Evolutionary conservation across 306 rosid genomes (phyloP).

Genomic region (Acacia crassicarpa): DNA sequence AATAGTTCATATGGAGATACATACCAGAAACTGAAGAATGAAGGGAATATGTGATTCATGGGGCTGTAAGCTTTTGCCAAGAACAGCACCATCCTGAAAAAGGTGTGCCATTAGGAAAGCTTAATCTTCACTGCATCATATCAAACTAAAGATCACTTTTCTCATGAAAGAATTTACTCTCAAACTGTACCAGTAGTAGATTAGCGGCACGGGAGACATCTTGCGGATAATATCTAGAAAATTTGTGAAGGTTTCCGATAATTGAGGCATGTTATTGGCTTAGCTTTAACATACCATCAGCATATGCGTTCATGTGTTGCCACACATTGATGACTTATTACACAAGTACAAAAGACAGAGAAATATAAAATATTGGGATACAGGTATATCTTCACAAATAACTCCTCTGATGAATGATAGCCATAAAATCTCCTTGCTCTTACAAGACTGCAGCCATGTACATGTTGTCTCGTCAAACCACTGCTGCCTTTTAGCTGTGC

Average conservation of each 20-base stretch:
- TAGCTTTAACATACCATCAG: slow-evolving; percentile 16
- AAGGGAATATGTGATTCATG: slow-evolving; percentile 95
- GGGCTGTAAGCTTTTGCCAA: slow-evolving; percentile 74
- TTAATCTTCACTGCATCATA: slow-evolving; percentile 10
- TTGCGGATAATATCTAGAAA: slow-evolving; percentile 82
- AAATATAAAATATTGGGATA: slow-evolving; percentile 51
- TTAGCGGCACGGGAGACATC: slow-evolving; percentile 89
- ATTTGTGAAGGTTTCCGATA: slow-evolving; percentile 61
- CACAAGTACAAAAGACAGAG: slow-evolving; percentile 22
- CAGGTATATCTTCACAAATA: slow-evolving; percentile 88
- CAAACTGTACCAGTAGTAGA: slow-evolving; percentile 72
- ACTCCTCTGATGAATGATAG: slow-evolving; percentile 81
- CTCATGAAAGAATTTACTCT: slow-evolving; percentile 20
- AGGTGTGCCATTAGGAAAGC: slow-evolving; percentile 12
- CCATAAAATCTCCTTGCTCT: slow-evolving; percentile 84
- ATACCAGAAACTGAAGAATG: slow-evolving; percentile 61
- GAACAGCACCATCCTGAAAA: slow-evolving; percentile 80
- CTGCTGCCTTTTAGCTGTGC: slow-evolving; percentile 70
- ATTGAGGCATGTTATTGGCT: slow-evolving; percentile 20
- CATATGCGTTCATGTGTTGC: slow-evolving; percentile 22
- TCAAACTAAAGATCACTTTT: slow-evolving; percentile 23
- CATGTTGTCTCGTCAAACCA: slow-evolving; percentile 70
- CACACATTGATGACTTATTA: slow-evolving; percentile 21
- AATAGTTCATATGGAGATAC: slow-evolving; percentile 14
- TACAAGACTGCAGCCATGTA: slow-evolving; percentile 88